phyloP scores from a whole-genome alignment of 1,139 yeast genomes.

The Sugiyamaella neomexicana region DNA sequence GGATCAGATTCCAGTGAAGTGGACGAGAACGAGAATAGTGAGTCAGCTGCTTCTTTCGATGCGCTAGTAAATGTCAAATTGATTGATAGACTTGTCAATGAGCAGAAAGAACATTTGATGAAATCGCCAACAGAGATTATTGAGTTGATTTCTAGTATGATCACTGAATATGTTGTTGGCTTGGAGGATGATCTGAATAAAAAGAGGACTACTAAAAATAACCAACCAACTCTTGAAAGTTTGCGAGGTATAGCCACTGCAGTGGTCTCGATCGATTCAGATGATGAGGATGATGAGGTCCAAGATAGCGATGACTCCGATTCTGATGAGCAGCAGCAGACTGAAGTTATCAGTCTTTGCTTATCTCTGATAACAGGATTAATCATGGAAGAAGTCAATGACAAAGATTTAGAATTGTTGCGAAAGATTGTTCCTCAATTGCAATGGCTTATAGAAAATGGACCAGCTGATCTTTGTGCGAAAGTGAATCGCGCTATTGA shows the following conservation, averaged over 20 bases:
- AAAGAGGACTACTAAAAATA: neutral
- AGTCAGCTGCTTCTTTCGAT: constrained; percentile 53
- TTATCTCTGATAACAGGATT: constrained; percentile 36
- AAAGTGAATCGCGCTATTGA: constrained; percentile 23
- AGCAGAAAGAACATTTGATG: constrained; percentile 61
- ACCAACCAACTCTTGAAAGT: constrained; percentile 1
- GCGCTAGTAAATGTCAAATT: constrained; percentile 62
- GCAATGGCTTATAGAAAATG: constrained; percentile 22
- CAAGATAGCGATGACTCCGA: constrained; percentile 33
- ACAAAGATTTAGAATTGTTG: constrained; percentile 48
- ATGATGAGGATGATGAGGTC: constrained; percentile 31
- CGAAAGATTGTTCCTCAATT: constrained; percentile 39
- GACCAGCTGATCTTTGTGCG: constrained; percentile 26
- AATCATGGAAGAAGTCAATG: constrained; percentile 35
- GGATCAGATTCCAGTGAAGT: no score
- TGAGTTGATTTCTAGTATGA: constrained; percentile 53
- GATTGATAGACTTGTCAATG: constrained; percentile 61
- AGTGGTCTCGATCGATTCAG: constrained; percentile 5
- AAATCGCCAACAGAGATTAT: constrained; percentile 63
- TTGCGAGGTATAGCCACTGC: constrained; percentile 1
- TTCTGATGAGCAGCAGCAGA: constrained; percentile 31
- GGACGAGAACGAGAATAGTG: constrained; percentile 35
- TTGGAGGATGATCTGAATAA: constrained; percentile 22
- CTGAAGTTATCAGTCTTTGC: constrained; percentile 35
- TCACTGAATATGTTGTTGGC: constrained; percentile 36